Base-by-base conservation (phyloP, 768 basidiomycete genomes). In the Leccinum subgranulosum region DNA sequence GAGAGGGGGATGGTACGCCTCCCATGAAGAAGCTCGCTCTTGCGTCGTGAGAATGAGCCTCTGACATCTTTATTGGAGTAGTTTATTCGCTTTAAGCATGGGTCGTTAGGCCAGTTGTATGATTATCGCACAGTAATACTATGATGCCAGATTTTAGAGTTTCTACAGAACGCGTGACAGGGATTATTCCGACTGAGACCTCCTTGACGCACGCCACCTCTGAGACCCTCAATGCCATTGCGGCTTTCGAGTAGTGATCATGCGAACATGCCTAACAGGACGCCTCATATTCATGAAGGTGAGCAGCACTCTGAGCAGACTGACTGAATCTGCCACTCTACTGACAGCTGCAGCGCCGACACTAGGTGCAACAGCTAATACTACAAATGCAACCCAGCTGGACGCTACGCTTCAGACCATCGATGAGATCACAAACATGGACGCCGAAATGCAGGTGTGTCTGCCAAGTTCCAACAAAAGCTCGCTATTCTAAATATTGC, bases 391-490 rank as follows among this genome's bases (percentile, higher is more conserved):
- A 48, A 43, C 57, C 36, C 58, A 60, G 15, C 60, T 68, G 4
- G 67, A 75, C 64, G 64, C 74, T 23, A 83, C 83, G 5, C 75
- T 86, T 14, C 73, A 74, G 62, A 74, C 74, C 49, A 81, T 87
- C 63, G 79, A 83, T 52, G 70, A 81, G 62, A 75, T 83, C 45
- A 81, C 82, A 34, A 85, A 85, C 63, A 75, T 79, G 64, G 88
- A 90, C 77, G 81, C 90, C 14, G 87, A 89, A 63, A 88, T 88
- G 87, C 80, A 81, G 77, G 88, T 86, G 64, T 64, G 80, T 62
- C 21, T 27, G 47, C n/a, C 33, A 12, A 31, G 29, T 31, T 31
- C 29, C 11, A 34, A 28, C 43, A 17, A 14, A 27, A 34, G 25
- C 23, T 33, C 14, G 19, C 17, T 10, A 25, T 54, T 4, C 15